A percentile compares a stretch with the other conserved stretches of the same genome.
These are phyloP conservation scores for Apiotrichum domesticum DNA, from an alignment of 1,284 basidiomycete genomes.

Conservation along the genomic window DNA sequence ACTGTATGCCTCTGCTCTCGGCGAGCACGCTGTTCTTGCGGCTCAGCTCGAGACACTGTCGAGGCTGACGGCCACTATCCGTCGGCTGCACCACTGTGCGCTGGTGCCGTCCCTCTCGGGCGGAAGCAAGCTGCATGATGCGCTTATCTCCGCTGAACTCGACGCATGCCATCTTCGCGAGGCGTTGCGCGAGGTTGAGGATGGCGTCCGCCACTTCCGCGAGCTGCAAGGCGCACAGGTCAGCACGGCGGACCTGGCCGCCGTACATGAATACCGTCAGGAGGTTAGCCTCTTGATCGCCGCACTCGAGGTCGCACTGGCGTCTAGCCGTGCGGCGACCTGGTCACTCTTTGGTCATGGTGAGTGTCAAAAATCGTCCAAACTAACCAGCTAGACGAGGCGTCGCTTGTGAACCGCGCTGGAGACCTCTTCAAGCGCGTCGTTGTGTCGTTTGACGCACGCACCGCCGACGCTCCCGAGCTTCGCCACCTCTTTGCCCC, in stretches of 20 bases:
- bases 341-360: conserved; percentile 26
- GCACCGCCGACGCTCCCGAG: conserved; percentile 38
- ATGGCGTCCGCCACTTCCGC: conserved; percentile 30
- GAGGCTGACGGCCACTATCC: conserved; percentile 5
- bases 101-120: conserved; percentile 18
- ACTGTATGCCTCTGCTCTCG: conserved; percentile 60
- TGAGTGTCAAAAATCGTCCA: conserved; percentile 4
- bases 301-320: conserved; percentile 20
- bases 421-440: conserved; percentile 8
- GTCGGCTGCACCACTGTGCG: conserved; percentile 22
- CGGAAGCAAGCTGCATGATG: conserved; percentile 13
- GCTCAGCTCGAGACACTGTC: conserved; percentile 8
- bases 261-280: conserved; percentile 25
- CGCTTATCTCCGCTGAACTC: conserved; percentile 19
- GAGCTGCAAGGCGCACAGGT: conserved; percentile 29
- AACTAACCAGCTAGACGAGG: conserved; percentile 16
- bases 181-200: conserved; percentile 29
- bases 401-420: conserved; percentile 11
- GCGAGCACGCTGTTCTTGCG: conserved; percentile 31
- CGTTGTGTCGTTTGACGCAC: not conserved
- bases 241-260: conserved; percentile 18
- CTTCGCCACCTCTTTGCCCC: conserved; percentile 53
- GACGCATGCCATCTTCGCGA: conserved; percentile 21
- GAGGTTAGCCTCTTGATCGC: conserved; percentile 20
- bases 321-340: conserved; percentile 14